These are phyloP conservation scores for Colletotrichum gigasporum DNA, from an alignment of 2,329 filamentous ascomycete species.

Conservation along the genomic window DNA sequence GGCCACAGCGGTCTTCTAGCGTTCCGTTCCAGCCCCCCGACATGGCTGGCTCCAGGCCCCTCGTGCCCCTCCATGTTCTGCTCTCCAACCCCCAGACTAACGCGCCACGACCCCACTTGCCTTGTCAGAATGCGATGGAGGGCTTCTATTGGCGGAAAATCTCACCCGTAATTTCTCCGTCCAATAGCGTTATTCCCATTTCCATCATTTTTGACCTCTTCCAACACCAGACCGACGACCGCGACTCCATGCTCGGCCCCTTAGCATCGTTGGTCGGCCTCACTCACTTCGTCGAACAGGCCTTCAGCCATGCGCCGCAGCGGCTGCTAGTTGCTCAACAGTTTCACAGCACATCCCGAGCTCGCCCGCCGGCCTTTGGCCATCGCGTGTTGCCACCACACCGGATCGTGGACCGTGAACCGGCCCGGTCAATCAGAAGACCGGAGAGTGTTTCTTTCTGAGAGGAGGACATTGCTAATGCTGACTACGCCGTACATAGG, in stretches of 20 bases:
- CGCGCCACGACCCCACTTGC: background rate
- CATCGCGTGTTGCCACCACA: background rate
- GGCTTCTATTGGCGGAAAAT: conserved; percentile 23
- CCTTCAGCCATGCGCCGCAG: background rate
- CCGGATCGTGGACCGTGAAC: background rate
- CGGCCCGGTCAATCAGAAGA: background rate
- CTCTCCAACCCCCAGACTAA: conserved; percentile 14
- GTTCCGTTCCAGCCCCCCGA: conserved; percentile 1
- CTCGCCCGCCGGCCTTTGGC: background rate
- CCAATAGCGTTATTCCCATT: conserved; percentile 9
- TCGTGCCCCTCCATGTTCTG: conserved; percentile 13
- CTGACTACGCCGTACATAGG: background rate
- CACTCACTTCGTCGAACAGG: background rate
- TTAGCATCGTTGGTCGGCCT: background rate
- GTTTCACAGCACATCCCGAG: background rate
- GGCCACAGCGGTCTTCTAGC: background rate
- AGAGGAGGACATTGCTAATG: no score
- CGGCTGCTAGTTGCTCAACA: background rate
- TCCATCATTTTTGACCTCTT: conserved; percentile 1
- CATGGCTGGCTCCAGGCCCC: background rate
- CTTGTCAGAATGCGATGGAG: background rate
- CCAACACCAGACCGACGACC: background rate
- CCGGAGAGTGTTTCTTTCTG: no score
- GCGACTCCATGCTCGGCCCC: background rate
- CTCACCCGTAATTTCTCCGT: conserved; percentile 15